Evolutionary conservation across 2,329 filamentous ascomycete genomes (phyloP).

Genomic region (Tolypocladium inflatum): DNA sequence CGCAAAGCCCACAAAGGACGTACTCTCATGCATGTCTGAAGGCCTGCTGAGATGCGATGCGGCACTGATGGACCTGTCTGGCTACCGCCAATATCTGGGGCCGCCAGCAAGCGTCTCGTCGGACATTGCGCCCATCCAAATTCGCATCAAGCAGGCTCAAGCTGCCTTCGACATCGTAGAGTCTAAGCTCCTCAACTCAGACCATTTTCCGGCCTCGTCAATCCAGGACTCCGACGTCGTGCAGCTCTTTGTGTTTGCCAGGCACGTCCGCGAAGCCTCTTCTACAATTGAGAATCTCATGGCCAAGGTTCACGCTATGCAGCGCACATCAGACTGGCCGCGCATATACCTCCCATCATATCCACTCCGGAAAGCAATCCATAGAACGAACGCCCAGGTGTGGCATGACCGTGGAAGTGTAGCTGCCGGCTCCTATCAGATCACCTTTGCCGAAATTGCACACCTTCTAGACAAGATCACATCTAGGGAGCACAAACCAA

Average conservation of each 20-base stretch:
- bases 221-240: conserved; percentile 39
- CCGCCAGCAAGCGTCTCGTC: conserved; percentile 30
- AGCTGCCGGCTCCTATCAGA: conserved; percentile 40
- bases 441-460: conserved; percentile 34
- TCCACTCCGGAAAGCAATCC: conserved; percentile 40
- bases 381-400: conserved; percentile 46
- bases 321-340: conserved; percentile 27
- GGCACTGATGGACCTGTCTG: conserved; percentile 43
- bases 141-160: conserved; percentile 31
- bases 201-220: conserved; percentile 33
- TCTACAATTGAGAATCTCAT: conserved; percentile 35
- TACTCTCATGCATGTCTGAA: conserved; percentile 36
- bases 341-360: conserved; percentile 42
- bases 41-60: conserved; percentile 38
- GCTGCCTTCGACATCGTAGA: conserved; percentile 38
- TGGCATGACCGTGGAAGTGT: conserved; percentile 49
- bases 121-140: conserved; percentile 28
- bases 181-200: conserved; percentile 33
- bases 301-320: conserved; percentile 37
- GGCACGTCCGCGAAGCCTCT: conserved; percentile 43
- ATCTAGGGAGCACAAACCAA: conserved; percentile 24
- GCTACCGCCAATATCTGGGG: conserved; percentile 37
- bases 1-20: conserved; percentile 33
- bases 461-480: conserved; percentile 33
- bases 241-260: conserved; percentile 44